Base-by-base conservation (phyloP, 2,329 filamentous ascomycete genomes). In the Penicillium sp. region DNA sequence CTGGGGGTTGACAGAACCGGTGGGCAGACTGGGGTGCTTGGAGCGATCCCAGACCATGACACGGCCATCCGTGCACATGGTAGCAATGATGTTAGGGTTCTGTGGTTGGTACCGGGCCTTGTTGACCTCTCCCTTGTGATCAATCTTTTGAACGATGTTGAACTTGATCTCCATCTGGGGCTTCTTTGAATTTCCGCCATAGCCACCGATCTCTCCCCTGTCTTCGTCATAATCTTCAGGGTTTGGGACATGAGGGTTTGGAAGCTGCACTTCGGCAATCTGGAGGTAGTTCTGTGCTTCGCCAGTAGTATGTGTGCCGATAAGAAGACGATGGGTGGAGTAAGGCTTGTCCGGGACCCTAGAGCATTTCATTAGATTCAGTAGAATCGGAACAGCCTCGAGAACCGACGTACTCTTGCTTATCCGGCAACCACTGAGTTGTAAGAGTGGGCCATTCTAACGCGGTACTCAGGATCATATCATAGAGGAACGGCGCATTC, bases 91-190 rank as follows among this genome's bases (percentile, higher is more conserved):
- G 68, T 99, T 92, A 5, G 93, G 92, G 69, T 99, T 99, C 73
- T 97, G 93, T 11, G 94, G 94, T 75, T 97, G 92, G 71, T 97
- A 97, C 63, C 94, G 88, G 14, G 94, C 95, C 79, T 97, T 99
- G 82, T 99, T 99, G 71, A 99, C 92, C 75, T 99, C 94, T 60
- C 91, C 90, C 14, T 92, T 92, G 72, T 99, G 94, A 72, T 96
- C 90, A 71, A 99, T 99, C 75, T 90, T 94, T 75, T 99, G 94
- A 48, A 94, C 88, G 67, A 99, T 90, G 61, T 89, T 89, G 80
- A 96, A 96, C 68, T 90, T 92, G 73, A 97, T 85, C 59, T 80
- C 78, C 69, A 79, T 88, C 40, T 86, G 82, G 21, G 87, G 83
- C 61, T 91, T 89, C 57, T 88, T 87, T 47, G 81, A 75, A 42